Base-by-base conservation (phyloP, 768 basidiomycete species). In the Naganishia antarctica region DNA sequence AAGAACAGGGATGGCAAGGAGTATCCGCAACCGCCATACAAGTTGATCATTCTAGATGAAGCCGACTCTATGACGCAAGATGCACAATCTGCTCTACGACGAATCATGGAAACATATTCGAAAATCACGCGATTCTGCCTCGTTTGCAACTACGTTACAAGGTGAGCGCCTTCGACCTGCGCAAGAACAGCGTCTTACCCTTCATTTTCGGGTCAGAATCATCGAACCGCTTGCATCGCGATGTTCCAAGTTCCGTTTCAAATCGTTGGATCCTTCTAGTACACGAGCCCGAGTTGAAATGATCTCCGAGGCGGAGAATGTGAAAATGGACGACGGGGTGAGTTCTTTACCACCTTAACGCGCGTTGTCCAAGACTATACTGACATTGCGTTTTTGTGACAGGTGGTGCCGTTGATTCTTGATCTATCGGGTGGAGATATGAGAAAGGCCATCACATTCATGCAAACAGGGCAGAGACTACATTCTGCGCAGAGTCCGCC, bases 51-150 rank as follows among this genome's bases (percentile, higher is more conserved):
- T 67, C 84, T 99, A 26, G 96, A 99, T 71, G 96, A 99, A 79
- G 96, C 96, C 23, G 96, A 99, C 77, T 94, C 91, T 5, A 99
- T 99, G 96, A 99, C 96, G 5, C 94, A 98, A 79, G 96, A 99
- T 74, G 96, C 96, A 4, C 96, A 99, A 76, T 92, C 88, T 34
- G 96, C 96, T 0, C 81, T 99, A 43, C 83, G 96, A 44, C 85
- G 96, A n/a, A 98, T 98, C 75, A 99, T 99, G 96, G 96, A 99
- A 78, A 93, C 86, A n/a, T 92, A 98, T 72, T 90, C 90, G 18
- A 84, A 88, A 62, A 98, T 98, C 74, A 99, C 96, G 32, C 83
- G 96, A 4, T 99, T 99, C 80, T 99, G 96, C 78, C 81, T 99
- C 23, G 91, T 98, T 18, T 99, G 96, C 80, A 99, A 99, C 80